Percentiles rank a stretch among this genome's conserved stretches.
Evolutionary conservation across 2,329 filamentous ascomycete genomes (phyloP).

Genomic region (Alternaria sp.): DNA sequence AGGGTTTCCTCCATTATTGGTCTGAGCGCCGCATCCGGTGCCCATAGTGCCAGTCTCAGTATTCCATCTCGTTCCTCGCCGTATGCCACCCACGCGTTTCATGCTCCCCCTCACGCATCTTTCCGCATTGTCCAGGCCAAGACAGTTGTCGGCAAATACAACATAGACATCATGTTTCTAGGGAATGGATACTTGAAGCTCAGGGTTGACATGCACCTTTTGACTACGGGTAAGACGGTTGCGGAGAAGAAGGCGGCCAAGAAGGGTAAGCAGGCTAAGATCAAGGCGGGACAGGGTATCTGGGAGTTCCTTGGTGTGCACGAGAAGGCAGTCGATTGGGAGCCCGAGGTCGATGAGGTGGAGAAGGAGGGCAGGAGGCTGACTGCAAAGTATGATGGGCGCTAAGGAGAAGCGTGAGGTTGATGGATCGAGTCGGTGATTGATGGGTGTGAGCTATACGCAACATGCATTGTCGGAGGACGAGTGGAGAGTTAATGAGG

Average conservation of each 20-base stretch:
- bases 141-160: constrained; percentile 32
- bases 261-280: constrained; percentile 24
- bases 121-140: constrained; percentile 29
- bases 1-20: constrained; percentile 26
- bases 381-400: constrained; percentile 28
- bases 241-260: constrained; percentile 15
- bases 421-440: not conserved
- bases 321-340: constrained; percentile 14
- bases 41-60: constrained; percentile 33
- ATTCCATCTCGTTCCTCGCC: constrained; percentile 38
- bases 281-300: constrained; percentile 8
- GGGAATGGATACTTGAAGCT: constrained; percentile 40
- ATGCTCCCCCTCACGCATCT: constrained; percentile 35
- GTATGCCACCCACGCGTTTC: constrained; percentile 25
- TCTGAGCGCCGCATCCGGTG: constrained; percentile 25
- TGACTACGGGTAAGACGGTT: constrained; percentile 34
- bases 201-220: constrained; percentile 32
- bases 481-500: not conserved
- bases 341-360: constrained; percentile 18
- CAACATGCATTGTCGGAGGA: not conserved
- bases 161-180: constrained; percentile 35
- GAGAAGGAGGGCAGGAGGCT: constrained; percentile 24
- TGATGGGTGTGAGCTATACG: not conserved
- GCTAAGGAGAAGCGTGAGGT: not conserved
- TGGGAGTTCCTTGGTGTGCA: constrained; percentile 33